These are phyloP conservation scores for Ascochyta fabae DNA, from an alignment of 2,329 filamentous ascomycete genomes.

Conservation along the genomic window DNA sequence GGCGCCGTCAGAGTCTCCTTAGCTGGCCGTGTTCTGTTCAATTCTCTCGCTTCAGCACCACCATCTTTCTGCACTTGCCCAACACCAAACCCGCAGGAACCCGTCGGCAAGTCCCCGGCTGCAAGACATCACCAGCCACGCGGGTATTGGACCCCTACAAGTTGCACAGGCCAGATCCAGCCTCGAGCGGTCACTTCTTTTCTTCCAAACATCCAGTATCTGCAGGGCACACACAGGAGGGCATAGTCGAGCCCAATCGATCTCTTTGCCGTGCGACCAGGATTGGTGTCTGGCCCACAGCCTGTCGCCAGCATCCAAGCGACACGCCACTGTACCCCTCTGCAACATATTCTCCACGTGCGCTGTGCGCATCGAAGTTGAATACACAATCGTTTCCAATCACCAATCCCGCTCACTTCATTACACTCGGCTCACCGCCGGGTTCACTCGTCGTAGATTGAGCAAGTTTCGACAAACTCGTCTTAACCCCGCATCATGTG, in stretches of 20 bases:
- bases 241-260: slow-evolving; percentile 31
- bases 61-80: slow-evolving; percentile 21
- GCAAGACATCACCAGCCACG: slow-evolving; percentile 27
- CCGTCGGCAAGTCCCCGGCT: slow-evolving; percentile 27
- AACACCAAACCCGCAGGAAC: slow-evolving; percentile 23
- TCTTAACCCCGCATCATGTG: slow-evolving; percentile 60
- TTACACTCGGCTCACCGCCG: slow-evolving; percentile 26
- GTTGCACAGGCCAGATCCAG: slow-evolving; percentile 26
- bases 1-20: slow-evolving; percentile 17
- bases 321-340: slow-evolving; percentile 35
- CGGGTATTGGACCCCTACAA: slow-evolving; percentile 31
- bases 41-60: slow-evolving; percentile 22
- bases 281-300: slow-evolving; percentile 23
- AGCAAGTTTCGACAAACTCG: slow-evolving; percentile 39
- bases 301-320: slow-evolving; percentile 23
- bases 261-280: slow-evolving; percentile 30
- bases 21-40: slow-evolving; percentile 6
- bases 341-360: slow-evolving; percentile 36
- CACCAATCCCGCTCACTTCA: slow-evolving; percentile 26
- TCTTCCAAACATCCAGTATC: slow-evolving; percentile 5
- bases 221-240: slow-evolving; percentile 19
- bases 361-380: slow-evolving; percentile 26
- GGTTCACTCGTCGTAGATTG: slow-evolving; percentile 28
- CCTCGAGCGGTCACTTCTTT: slow-evolving; percentile 21
- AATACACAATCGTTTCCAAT: slow-evolving; percentile 22